phyloP scores from a whole-genome alignment of 208 protist genomes.

The Leishmania tarentolae region DNA sequence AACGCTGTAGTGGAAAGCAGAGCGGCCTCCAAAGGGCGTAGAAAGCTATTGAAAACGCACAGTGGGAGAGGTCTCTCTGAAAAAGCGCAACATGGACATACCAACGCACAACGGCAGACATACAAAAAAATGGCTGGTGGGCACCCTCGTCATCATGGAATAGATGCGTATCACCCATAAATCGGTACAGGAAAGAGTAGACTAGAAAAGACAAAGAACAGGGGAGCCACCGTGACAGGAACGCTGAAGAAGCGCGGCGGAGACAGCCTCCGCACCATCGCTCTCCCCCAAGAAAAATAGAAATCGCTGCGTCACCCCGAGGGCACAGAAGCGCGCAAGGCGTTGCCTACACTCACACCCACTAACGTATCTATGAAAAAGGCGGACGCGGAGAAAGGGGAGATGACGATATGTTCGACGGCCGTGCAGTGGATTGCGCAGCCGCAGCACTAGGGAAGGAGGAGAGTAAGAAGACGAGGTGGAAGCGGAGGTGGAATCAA shows the following conservation, averaged over 20 bases:
- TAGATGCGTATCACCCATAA: not conserved
- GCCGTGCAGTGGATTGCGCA: too few relatives aligned
- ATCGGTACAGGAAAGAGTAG: conserved; percentile 4
- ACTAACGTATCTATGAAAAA: not conserved
- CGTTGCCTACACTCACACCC: not conserved
- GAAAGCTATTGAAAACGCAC: too few relatives aligned
- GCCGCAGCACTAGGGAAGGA: not conserved
- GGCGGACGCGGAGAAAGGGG: not conserved
- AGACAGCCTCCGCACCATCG: not conserved
- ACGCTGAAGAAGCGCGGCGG: not conserved
- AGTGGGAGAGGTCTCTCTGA: too few relatives aligned
- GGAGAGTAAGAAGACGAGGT: too few relatives aligned
- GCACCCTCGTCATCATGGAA: not conserved
- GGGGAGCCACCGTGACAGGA: not conserved
- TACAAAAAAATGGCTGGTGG: not conserved
- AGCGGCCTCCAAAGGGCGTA: too few relatives aligned
- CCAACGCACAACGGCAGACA: not conserved
- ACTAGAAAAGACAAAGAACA: not conserved
- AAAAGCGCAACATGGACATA: too few relatives aligned
- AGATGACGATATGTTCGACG: not conserved
- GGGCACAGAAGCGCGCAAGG: not conserved
- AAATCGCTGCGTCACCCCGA: not conserved
- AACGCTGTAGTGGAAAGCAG: too few relatives aligned
- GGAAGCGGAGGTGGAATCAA: too few relatives aligned
- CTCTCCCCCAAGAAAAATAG: too few relatives aligned